Evolutionary conservation across 2,329 filamentous ascomycete genomes (phyloP).

Genomic region (Pseudogymnoascus sp.): DNA sequence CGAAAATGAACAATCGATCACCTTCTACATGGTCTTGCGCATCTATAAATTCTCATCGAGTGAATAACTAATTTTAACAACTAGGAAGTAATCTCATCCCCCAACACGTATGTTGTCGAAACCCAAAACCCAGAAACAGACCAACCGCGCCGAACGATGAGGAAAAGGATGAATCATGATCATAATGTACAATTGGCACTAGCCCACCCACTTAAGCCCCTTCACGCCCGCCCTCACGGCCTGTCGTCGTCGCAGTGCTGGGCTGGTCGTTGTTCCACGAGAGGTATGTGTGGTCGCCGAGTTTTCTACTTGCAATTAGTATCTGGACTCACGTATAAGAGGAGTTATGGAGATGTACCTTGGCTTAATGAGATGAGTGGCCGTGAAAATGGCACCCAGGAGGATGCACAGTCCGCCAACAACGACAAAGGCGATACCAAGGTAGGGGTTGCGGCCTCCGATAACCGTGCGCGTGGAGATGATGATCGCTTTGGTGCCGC

Average conservation of each 20-base stretch:
- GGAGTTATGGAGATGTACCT: conserved; percentile 47
- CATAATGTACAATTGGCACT: conserved; percentile 11
- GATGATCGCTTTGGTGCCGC: conserved; percentile 82
- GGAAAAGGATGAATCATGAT: conserved; percentile 7
- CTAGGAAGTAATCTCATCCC: conserved; percentile 1
- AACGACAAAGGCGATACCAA: conserved; percentile 92
- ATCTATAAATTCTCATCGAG: background rate
- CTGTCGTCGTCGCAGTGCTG: conserved; percentile 47
- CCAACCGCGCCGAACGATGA: conserved; percentile 10
- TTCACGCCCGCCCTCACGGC: conserved; percentile 40
- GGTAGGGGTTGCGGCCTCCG: conserved; percentile 89
- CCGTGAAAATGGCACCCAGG: conserved; percentile 79
- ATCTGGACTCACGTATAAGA: conserved; percentile 7
- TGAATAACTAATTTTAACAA: conserved; percentile 2
- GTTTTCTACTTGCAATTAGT: conserved; percentile 56
- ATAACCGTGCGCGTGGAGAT: conserved; percentile 87
- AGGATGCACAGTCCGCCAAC: conserved; percentile 90
- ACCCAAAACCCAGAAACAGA: background rate
- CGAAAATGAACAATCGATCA: background rate
- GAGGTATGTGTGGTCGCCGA: conserved; percentile 94
- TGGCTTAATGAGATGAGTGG: conserved; percentile 85
- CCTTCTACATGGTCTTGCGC: background rate
- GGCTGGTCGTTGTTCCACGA: conserved; percentile 80
- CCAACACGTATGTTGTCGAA: background rate
- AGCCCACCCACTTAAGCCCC: background rate